Evolutionary conservation across 305 asterid genomes (phyloP), one percentile per base, ranked within the genome.

Genomic region (Ajuga reptans): DNA sequence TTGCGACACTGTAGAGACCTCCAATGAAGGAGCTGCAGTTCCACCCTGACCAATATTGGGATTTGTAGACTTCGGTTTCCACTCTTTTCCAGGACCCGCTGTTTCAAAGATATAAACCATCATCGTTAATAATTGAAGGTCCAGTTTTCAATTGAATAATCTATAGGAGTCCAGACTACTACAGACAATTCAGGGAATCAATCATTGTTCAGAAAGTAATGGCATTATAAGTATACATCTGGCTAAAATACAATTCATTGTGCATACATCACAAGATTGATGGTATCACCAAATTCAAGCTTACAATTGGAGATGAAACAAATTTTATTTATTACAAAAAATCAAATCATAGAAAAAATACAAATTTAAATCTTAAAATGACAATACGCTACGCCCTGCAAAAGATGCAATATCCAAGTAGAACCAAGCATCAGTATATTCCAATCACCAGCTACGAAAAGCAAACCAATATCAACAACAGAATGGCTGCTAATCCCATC

Each of bases 61-160:
- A 77, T 75, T 83, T n/a, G 85, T 31, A 58, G 93, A 79, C 82
- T 88, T 90, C 60, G 97, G 97, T 78, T 88, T 90, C 97, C 98
- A 90, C 83, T 87, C 97, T 79, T 85, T 90, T 66, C 71, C 81
- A 79, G 87, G 81, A 74, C 85, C 90, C 64, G 76, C 89, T 85
- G 83, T 60, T 73, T 66, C 56, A 80, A 81, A 65, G 31, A 69
- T 47, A 73, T 10, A 85, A 46, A 75, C 16, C 56, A 60, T 17
- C 36, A 31, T 16, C 27, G 24, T 56, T 17, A 65, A 64, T 69
- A 66, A 34, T 31, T 21, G 9, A 34, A 7, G 45, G 56, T 5
- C 17, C 31, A 21, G 34, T 53, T 36, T 53, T 29, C 72, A 66
- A 36, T 49, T 58, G 41, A 53, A 29, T 16, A 69, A 68, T 57